Conservation (phyloP, 176 grass and related monocot species). For the Musa beccarii region DNA sequence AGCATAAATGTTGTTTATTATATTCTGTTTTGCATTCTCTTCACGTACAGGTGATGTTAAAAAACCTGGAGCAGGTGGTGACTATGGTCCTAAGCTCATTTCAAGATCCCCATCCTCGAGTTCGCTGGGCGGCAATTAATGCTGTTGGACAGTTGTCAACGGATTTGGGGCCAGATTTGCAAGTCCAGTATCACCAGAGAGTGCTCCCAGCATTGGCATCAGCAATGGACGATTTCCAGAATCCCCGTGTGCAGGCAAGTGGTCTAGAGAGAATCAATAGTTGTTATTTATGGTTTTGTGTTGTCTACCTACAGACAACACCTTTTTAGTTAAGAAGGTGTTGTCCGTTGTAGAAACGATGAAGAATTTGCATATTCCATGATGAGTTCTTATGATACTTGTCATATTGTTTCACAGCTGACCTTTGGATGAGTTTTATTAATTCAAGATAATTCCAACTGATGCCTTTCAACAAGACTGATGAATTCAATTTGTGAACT, state of each 20-base stretch:
- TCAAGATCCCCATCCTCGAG: slow-evolving; percentile 71
- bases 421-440: no score
- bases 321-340: no score
- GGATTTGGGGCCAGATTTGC: slow-evolving; percentile 89
- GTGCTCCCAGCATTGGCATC: slow-evolving; percentile 83
- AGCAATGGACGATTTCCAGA: slow-evolving; percentile 96
- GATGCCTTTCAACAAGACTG: no score
- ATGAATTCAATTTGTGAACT: no score
- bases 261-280: not conserved
- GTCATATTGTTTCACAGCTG: no score
- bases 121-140: slow-evolving; percentile 98
- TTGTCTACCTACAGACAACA: not conserved
- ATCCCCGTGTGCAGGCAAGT: slow-evolving; percentile 84
- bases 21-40: slow-evolving; percentile 11
- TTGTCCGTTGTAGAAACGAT: no score
- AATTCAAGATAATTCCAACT: no score
- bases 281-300: not conserved
- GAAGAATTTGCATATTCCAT: no score
- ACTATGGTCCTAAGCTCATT: slow-evolving; percentile 82
- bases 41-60: slow-evolving; percentile 75
- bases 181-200: slow-evolving; percentile 80
- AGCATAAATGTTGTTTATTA: not conserved
- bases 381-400: no score
- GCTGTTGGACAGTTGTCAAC: slow-evolving; percentile 94
- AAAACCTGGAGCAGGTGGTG: slow-evolving; percentile 90